These are phyloP conservation scores for Cenchrus americanus DNA, from an alignment of 176 grass and related monocot genomes.

Conservation along the genomic window DNA sequence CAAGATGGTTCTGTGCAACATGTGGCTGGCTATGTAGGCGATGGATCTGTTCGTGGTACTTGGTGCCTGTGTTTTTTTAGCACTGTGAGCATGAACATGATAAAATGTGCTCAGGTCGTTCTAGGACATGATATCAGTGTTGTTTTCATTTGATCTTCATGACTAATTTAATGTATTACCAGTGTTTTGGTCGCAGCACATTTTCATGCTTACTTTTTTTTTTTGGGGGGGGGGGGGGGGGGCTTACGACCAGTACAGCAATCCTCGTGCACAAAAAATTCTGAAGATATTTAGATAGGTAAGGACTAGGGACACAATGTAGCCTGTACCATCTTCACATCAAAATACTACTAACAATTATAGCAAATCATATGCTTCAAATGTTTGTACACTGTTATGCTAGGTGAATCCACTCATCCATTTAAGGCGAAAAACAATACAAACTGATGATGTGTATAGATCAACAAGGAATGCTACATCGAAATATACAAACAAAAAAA, in stretches of 20 bases:
- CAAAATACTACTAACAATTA: neutral
- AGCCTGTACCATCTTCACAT: neutral
- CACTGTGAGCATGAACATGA: neutral
- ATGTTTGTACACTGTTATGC: conserved; percentile 42
- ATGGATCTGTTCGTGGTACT: neutral
- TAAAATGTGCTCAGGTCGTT: neutral
- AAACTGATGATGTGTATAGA: conserved; percentile 32
- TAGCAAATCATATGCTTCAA: conserved; percentile 11
- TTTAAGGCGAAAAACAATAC: conserved; percentile 27
- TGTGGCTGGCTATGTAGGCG: neutral
- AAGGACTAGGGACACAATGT: neutral
- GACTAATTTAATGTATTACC: no score
- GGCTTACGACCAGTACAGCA: neutral
- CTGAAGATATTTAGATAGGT: neutral
- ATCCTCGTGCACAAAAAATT: conserved; percentile 6
- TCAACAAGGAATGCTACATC: conserved; percentile 44
- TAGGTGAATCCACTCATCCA: conserved; percentile 21
- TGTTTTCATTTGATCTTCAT: no score
- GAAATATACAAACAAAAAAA: conserved; percentile 54
- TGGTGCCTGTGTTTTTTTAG: neutral
- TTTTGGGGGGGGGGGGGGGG: no score
- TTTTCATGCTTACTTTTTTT: no score
- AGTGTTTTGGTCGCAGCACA: no score
- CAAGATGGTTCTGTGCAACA: neutral
- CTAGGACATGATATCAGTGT: neutral